Percentiles rank a stretch among this genome's conserved stretches.
These are phyloP conservation scores for Corylus americana DNA, from an alignment of 306 rosid genomes.

Conservation along the genomic window DNA sequence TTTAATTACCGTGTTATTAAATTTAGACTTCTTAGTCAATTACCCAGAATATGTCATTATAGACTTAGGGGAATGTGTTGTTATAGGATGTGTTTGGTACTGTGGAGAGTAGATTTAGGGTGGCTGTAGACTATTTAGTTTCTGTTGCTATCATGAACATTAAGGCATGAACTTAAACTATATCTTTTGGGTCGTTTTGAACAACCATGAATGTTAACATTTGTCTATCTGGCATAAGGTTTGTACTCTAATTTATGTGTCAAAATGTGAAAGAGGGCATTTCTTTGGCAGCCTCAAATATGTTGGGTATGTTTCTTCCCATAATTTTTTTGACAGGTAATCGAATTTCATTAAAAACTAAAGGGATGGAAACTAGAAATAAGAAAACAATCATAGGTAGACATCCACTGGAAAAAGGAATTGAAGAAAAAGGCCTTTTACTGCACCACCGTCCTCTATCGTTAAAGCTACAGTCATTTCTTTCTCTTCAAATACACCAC, in stretches of 20 bases:
- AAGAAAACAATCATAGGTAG: too few species aligned
- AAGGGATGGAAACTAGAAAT: too few species aligned
- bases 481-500: too few species aligned
- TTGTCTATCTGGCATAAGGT: neutral
- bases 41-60: neutral
- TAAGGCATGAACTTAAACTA: neutral
- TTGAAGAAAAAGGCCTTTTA: too few species aligned
- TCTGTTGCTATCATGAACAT: neutral
- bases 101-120: neutral
- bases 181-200: neutral
- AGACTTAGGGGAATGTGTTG: neutral
- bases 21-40: neutral
- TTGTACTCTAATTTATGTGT: neutral
- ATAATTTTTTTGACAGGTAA: too few species aligned
- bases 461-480: too few species aligned
- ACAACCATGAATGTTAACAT: neutral
- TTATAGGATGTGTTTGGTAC: neutral
- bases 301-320: slow-evolving; percentile 2
- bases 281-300: neutral
- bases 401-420: too few species aligned
- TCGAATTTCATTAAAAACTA: too few species aligned
- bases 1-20: neutral
- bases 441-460: too few species aligned
- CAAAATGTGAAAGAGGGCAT: neutral
- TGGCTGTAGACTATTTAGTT: neutral